phyloP scores from a whole-genome alignment of 306 rosid species.

The Casuarina glauca region DNA sequence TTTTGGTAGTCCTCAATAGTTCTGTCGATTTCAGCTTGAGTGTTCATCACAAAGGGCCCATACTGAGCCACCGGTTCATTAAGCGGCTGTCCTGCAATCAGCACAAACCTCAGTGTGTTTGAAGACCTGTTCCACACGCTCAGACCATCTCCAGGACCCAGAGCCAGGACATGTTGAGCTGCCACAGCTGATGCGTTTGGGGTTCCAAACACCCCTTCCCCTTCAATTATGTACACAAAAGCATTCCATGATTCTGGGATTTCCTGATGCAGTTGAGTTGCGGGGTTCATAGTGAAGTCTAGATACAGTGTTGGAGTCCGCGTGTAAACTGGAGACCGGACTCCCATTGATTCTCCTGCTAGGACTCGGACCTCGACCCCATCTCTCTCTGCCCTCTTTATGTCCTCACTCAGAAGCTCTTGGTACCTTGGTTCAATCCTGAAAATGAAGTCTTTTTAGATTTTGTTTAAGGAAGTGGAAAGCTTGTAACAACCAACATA shows the following conservation, averaged over 20 bases:
- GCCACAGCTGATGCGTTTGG: slow-evolving; percentile 41
- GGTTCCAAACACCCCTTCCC: slow-evolving; percentile 74
- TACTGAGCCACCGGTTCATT: slow-evolving; percentile 83
- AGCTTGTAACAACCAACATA: too few relatives aligned
- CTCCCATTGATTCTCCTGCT: slow-evolving; percentile 93
- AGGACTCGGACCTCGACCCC: slow-evolving; percentile 77
- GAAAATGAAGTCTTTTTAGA: background rate
- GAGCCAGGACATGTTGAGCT: slow-evolving; percentile 64
- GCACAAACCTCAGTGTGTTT: slow-evolving; percentile 57
- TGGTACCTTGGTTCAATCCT: slow-evolving; percentile 94
- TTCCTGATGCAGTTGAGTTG: slow-evolving; percentile 58
- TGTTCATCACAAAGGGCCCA: slow-evolving; percentile 97
- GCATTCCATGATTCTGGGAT: slow-evolving; percentile 81
- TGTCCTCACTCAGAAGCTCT: slow-evolving; percentile 66
- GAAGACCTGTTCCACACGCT: slow-evolving; percentile 86
- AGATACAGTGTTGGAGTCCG: slow-evolving; percentile 85
- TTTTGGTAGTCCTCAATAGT: slow-evolving; percentile 75
- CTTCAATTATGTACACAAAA: slow-evolving; percentile 77
- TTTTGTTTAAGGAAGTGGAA: background rate
- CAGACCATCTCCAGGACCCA: slow-evolving; percentile 68
- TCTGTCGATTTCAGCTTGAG: slow-evolving; percentile 78
- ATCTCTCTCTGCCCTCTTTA: slow-evolving; percentile 57
- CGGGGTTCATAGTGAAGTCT: slow-evolving; percentile 64
- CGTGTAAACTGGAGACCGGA: slow-evolving; percentile 72
- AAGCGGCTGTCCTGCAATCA: slow-evolving; percentile 77